Percentiles rank a stretch among this genome's conserved stretches.
Conservation (phyloP, 805 yeast genomes). For the Kodamaea hsintzibuensis region DNA sequence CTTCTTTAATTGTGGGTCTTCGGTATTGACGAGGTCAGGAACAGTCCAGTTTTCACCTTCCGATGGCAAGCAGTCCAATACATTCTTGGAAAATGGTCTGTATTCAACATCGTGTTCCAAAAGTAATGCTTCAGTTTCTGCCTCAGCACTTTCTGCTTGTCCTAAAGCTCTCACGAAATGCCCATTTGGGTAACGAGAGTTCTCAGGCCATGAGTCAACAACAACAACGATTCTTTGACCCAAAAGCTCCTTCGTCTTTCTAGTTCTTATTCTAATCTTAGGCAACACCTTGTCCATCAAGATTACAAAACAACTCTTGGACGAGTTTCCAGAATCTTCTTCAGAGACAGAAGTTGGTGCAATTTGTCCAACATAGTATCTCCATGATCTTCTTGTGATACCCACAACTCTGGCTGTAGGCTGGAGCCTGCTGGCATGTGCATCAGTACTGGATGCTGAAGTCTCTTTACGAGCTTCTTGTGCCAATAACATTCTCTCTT, state of each 20-base stretch:
- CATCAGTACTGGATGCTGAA: slow-evolving; percentile 37
- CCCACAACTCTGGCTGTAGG: slow-evolving; percentile 97
- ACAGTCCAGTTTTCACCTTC: slow-evolving; percentile 96
- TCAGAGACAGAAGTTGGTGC: slow-evolving; percentile 67
- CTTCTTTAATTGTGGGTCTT: slow-evolving; percentile 55
- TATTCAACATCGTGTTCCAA: slow-evolving; percentile 96
- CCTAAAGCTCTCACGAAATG: slow-evolving; percentile 92
- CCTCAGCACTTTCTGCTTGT: slow-evolving; percentile 84
- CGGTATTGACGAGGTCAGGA: slow-evolving; percentile 58
- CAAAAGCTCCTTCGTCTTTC: slow-evolving; percentile 78
- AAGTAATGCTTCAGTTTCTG: slow-evolving; percentile 93
- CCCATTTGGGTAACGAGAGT: slow-evolving; percentile 87
- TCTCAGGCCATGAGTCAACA: slow-evolving; percentile 88
- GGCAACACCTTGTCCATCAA: slow-evolving; percentile 91
- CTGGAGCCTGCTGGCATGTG: slow-evolving; percentile 50
- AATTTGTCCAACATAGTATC: slow-evolving; percentile 93
- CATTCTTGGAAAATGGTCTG: slow-evolving; percentile 91
- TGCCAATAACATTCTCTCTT: slow-evolving; percentile 69
- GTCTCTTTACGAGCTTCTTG: slow-evolving; percentile 74
- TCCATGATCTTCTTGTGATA: slow-evolving; percentile 87
- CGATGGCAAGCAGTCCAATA: slow-evolving; percentile 84
- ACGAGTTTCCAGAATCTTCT: slow-evolving; percentile 59
- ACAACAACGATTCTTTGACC: slow-evolving; percentile 91
- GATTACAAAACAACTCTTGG: slow-evolving; percentile 77
- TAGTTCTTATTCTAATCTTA: slow-evolving; percentile 79